Base-by-base conservation (phyloP, 768 basidiomycete genomes). In the Dioszegia crocea region DNA sequence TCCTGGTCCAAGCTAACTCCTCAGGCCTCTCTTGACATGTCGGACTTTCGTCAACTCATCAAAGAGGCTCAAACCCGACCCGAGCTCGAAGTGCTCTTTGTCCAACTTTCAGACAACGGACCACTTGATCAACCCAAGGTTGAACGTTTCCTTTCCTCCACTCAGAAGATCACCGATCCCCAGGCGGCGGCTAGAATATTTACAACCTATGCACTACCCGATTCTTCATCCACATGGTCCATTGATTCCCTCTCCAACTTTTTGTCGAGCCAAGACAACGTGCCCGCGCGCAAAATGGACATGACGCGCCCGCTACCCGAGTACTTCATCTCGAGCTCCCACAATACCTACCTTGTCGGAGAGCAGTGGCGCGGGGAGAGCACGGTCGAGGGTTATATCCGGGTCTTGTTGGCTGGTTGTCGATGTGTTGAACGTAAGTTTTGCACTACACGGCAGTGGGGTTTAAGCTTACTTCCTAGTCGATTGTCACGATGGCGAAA, bases 361-460 rank as follows among this genome's bases (percentile, higher is more conserved):
- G 71, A 76, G 59, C 77, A 78, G 82, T 92, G 40, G 66, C 68
- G 78, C 29, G 94, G 94, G 4, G 84, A 86, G 29, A 91, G 88
- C 61, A 92, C 92, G 0, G 84, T 90, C 26, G 93, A 96, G 70
- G 85, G 94, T 0, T 98, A 98, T 73, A 91, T 97, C 56, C 82
- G 94, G 0, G 92, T 92, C 0, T 79, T 97, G 39, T 80, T 96
- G 40, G 88, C 88, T 49, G 84, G 89, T 33, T 94, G 92, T 73
- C 83, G 93, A n/a, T 91, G 88, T 56, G 93, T 98, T 27, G 93
- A 98, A 77, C 76, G 93, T 92, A 66, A 64, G 88, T 82, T 47
- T 11, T 11, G 21, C 10, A 9, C 10, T 21, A 27, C 21, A 9
- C 8, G 4, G 21, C 39, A 14, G 6, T 14, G 16, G 17, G 33